Conservation (phyloP, 306 rosid species). For the Castanea mollissima region DNA sequence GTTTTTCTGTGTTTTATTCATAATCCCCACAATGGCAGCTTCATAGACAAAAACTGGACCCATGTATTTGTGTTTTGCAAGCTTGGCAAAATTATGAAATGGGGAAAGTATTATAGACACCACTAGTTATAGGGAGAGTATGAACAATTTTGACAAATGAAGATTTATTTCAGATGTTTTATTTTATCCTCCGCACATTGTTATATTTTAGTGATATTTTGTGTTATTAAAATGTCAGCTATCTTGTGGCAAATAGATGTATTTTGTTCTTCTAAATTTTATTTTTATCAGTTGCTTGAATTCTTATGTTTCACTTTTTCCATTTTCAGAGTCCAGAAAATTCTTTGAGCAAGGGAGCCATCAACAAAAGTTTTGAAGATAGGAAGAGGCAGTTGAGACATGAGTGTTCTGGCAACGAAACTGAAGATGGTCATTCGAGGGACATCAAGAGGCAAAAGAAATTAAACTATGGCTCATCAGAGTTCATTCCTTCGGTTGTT, state of each 20-base stretch:
- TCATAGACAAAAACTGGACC: too few relatives aligned
- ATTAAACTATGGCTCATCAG: slow-evolving; percentile 16
- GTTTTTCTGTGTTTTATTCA: too few relatives aligned
- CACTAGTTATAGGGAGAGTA: too few relatives aligned
- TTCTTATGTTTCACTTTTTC: slow-evolving; percentile 16
- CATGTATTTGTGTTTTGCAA: too few relatives aligned
- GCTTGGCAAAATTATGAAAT: too few relatives aligned
- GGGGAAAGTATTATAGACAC: too few relatives aligned
- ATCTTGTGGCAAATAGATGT: background rate
- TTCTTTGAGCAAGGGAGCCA: slow-evolving; percentile 40
- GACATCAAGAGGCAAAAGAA: slow-evolving; percentile 56
- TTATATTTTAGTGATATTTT: background rate
- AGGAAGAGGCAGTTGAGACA: slow-evolving; percentile 36
- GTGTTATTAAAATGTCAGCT: background rate
- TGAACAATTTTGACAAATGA: background rate
- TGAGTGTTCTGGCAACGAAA: slow-evolving; percentile 53
- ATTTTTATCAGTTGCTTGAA: background rate
- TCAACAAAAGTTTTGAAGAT: slow-evolving; percentile 28
- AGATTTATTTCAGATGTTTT: background rate
- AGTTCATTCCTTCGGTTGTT: slow-evolving; percentile 17
- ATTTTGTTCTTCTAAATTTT: background rate
- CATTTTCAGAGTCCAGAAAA: slow-evolving; percentile 38
- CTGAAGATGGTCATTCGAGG: slow-evolving; percentile 45
- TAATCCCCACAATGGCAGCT: too few relatives aligned
- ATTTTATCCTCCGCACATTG: too few relatives aligned